These are phyloP conservation scores for Paramyrothecium roridum DNA, from an alignment of 2,329 filamentous ascomycete species.

Conservation along the genomic window DNA sequence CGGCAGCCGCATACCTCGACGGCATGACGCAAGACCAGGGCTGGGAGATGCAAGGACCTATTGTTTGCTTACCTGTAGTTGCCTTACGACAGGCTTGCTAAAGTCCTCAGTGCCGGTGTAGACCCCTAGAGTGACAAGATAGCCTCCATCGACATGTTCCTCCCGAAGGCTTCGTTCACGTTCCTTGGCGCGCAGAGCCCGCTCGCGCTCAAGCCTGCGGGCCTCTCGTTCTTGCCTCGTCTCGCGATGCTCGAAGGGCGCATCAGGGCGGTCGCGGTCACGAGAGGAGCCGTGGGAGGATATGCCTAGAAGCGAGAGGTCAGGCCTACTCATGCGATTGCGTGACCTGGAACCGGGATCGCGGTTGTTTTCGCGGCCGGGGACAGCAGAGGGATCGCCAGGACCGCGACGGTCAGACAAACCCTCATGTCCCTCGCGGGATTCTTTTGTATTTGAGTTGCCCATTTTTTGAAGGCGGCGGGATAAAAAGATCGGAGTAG, in stretches of 20 bases:
- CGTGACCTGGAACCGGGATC: conserved; percentile 15
- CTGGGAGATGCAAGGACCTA: not conserved
- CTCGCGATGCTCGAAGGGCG: conserved; percentile 66
- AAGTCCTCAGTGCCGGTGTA: conserved; percentile 94
- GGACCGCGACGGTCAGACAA: conserved; percentile 16
- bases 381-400: conserved; percentile 10
- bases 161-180: conserved; percentile 86
- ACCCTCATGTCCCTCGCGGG: conserved; percentile 25
- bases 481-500: conserved; percentile 5
- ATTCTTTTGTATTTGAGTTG: conserved; percentile 37
- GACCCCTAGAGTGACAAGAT: conserved; percentile 87
- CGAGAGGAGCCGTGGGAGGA: conserved; percentile 30
- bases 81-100: conserved; percentile 81
- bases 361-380: conserved; percentile 16
- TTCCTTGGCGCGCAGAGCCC: conserved; percentile 72
- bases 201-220: conserved; percentile 78
- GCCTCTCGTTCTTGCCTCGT: conserved; percentile 91
- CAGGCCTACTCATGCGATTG: conserved; percentile 35
- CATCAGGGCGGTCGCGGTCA: conserved; percentile 34
- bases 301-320: conserved; percentile 45
- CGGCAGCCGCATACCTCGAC: too few species aligned
- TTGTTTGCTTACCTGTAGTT: conserved; percentile 69
- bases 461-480: conserved; percentile 29
- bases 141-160: conserved; percentile 92
- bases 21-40: not conserved